Evolutionary conservation across 306 rosid genomes (phyloP), one percentile per base, ranked within the genome.

Genomic region (Fragaria ananassa): DNA sequence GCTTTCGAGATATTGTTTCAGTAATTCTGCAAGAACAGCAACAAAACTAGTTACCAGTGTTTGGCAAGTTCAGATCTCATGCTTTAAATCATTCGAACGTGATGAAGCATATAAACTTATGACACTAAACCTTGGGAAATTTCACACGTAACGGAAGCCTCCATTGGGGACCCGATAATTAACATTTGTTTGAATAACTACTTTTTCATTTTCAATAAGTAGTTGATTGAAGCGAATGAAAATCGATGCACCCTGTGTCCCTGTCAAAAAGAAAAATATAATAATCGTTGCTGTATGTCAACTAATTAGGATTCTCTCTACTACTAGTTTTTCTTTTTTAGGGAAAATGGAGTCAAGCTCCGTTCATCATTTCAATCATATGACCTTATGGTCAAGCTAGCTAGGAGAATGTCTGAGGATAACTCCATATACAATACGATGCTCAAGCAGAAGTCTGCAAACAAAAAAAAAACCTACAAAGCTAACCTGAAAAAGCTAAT

Each of bases 121-220:
- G 58, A 53, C 25, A 53, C 4, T 53, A 19, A 51, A 51, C 58
- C 23, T 53, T n/a, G 58, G 82, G 77, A 60, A 83, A 80, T 54
- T 84, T 84, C 68, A 79, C 82, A 88, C 90, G 88, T 58, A 88
- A 82, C 2, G 74, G 50, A 73, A 15, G 54, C 54, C 54, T 49
- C n/a, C 17, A 5, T 49, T 49, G 2, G 8, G 54, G 54, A 14
- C n/a, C 54, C 6, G 5, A 39, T 6, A 49, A 14, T 49, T 49
- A 1, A 47, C 53, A 35, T 17, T 49, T 49, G 7, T 49, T 49
- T 5, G n/a, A 49, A 15, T 15, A 49, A 18, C 54, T 49, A 49
- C 54, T 1, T 14, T 49, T 49, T 49, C 54, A 49, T 15, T 49
- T 15, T 49, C 54, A 49, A 5, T 49, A 49, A 49, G 8, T 4